Evolutionary conservation across 2,329 filamentous ascomycete genomes (phyloP).

Genomic region (Beauveria varroae): DNA sequence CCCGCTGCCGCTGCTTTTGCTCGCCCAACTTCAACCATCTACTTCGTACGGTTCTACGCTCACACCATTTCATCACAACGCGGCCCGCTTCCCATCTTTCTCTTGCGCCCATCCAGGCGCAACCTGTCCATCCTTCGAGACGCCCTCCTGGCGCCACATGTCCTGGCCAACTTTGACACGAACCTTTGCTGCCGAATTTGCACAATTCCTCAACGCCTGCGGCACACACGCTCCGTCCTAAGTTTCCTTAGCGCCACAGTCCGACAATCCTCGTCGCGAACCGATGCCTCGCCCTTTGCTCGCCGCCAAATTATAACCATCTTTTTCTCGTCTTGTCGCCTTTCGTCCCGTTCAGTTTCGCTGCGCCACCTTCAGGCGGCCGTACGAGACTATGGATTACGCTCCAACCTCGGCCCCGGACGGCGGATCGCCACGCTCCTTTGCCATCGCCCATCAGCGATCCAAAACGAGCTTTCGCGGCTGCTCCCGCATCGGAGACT

Average conservation of each 20-base stretch:
- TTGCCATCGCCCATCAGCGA: slow-evolving; percentile 49
- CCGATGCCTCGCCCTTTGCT: neutral
- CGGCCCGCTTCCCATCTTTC: neutral
- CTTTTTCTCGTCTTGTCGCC: neutral
- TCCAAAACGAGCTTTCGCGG: slow-evolving; percentile 62
- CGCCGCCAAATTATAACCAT: neutral
- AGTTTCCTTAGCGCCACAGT: neutral
- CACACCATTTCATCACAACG: neutral
- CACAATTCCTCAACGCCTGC: neutral
- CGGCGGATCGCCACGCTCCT: slow-evolving; percentile 46
- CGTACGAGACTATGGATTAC: slow-evolving; percentile 22
- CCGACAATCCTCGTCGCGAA: neutral
- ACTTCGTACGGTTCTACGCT: neutral
- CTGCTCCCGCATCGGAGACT: slow-evolving; percentile 75
- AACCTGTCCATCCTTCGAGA: neutral
- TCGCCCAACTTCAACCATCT: slow-evolving; percentile 1
- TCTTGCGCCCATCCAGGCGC: neutral
- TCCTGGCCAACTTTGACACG: neutral
- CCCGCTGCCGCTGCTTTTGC: neutral
- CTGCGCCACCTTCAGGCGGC: neutral
- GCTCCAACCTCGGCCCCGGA: slow-evolving; percentile 24
- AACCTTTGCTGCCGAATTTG: neutral
- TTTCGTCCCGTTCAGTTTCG: neutral
- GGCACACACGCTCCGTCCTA: neutral
- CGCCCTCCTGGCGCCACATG: neutral